Conservation (phyloP, 148 eudicot genomes). For the Spergularia bocconei region DNA sequence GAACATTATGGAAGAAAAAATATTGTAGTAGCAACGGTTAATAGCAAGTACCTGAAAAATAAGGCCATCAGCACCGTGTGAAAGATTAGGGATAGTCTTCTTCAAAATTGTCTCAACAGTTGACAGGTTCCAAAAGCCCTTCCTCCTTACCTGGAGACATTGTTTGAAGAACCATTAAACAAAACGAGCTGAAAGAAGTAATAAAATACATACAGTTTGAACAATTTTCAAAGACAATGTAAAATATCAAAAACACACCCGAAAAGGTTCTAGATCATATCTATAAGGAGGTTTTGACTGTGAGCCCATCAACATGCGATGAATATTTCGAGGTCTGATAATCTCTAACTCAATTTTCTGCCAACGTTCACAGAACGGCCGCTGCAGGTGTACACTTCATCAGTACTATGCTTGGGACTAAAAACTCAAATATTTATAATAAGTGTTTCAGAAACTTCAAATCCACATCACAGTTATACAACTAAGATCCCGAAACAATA, state of each 20-base stretch:
- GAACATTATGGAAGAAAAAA: no score
- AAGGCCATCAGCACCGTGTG: slow-evolving; percentile 87
- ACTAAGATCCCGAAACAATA: neutral
- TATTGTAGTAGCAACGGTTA: neutral
- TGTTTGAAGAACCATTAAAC: neutral
- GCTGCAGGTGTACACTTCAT: slow-evolving; percentile 33
- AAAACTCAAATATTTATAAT: neutral
- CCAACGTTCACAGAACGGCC: slow-evolving; percentile 84
- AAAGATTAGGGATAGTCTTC: slow-evolving; percentile 68
- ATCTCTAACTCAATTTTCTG: slow-evolving; percentile 74
- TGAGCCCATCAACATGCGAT: slow-evolving; percentile 45
- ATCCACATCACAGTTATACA: neutral
- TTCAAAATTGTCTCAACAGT: slow-evolving; percentile 63
- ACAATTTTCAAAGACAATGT: neutral
- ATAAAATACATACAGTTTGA: neutral
- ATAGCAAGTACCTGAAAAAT: slow-evolving; percentile 67
- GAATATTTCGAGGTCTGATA: slow-evolving; percentile 65
- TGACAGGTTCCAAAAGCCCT: slow-evolving; percentile 83
- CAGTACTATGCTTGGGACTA: neutral
- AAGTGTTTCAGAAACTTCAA: neutral
- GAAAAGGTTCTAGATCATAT: slow-evolving; percentile 81
- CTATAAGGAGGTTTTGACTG: slow-evolving; percentile 52
- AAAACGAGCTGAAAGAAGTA: no score
- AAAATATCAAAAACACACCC: slow-evolving; percentile 42
- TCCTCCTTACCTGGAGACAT: slow-evolving; percentile 66